phyloP scores from a whole-genome alignment of 2,329 filamentous ascomycete genomes.

The Xylaria arbuscula region DNA sequence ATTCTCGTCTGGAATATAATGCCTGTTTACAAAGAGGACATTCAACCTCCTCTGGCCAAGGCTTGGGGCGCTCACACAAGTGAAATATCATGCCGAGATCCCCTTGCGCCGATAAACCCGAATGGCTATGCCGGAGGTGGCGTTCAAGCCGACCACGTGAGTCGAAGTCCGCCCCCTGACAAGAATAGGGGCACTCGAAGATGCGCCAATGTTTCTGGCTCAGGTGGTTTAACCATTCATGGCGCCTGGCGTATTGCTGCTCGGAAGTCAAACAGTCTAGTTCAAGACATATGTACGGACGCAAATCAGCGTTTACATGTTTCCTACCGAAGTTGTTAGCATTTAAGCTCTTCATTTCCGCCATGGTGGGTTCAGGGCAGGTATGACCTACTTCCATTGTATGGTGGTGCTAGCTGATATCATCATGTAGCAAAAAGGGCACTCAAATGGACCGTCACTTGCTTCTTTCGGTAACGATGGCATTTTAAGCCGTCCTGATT shows the following conservation, averaged over 20 bases:
- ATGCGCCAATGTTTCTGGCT: slow-evolving; percentile 19
- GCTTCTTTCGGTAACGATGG: slow-evolving; percentile 18
- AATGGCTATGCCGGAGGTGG: slow-evolving; percentile 16
- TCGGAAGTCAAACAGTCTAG: slow-evolving; percentile 21
- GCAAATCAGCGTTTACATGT: slow-evolving; percentile 20
- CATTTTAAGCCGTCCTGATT: slow-evolving; percentile 2
- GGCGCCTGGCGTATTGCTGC: slow-evolving; percentile 16
- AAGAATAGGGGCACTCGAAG: slow-evolving; percentile 27
- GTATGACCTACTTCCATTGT: slow-evolving; percentile 25
- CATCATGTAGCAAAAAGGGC: slow-evolving; percentile 33
- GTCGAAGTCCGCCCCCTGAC: slow-evolving; percentile 10
- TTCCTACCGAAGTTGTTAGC: slow-evolving; percentile 12
- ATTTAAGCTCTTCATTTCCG: not conserved
- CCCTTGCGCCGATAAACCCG: not conserved
- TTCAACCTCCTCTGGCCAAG: slow-evolving; percentile 9
- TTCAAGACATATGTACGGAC: slow-evolving; percentile 25
- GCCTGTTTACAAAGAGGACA: slow-evolving; percentile 14
- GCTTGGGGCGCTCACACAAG: slow-evolving; percentile 1
- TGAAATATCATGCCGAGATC: slow-evolving; percentile 9
- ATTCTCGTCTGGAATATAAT: slow-evolving; percentile 14
- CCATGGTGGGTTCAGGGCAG: too few relatives aligned
- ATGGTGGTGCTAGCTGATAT: slow-evolving; percentile 13
- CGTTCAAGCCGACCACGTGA: not conserved
- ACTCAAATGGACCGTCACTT: slow-evolving; percentile 24
- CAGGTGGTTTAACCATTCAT: slow-evolving; percentile 22